phyloP scores from a whole-genome alignment of 192 early-diverging fungal genomes.

The Linderina pennispora region DNA sequence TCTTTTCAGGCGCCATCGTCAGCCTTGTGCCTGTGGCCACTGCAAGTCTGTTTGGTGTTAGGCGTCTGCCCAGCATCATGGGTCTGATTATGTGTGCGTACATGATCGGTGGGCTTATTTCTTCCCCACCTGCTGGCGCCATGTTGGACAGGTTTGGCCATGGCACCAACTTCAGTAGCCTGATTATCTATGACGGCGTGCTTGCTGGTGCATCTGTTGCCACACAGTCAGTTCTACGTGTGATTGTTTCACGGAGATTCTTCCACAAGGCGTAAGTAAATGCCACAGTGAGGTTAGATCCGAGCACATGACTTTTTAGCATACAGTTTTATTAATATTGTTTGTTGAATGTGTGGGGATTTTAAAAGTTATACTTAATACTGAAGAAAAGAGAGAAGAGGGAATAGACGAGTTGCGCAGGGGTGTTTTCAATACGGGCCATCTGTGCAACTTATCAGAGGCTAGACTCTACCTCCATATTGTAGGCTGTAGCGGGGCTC shows the following conservation, averaged over 20 bases:
- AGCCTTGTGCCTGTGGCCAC: constrained; percentile 25
- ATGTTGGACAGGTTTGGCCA: constrained; percentile 24
- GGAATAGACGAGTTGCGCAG: too few relatives aligned
- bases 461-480: too few relatives aligned
- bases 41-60: constrained; percentile 26
- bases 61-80: constrained; percentile 25
- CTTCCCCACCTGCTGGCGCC: constrained; percentile 22
- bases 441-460: too few relatives aligned
- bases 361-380: too few relatives aligned
- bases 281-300: too few relatives aligned
- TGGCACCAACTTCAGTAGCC: constrained; percentile 6
- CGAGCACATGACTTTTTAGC: neutral
- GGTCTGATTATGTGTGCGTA: constrained; percentile 25
- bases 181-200: constrained; percentile 27
- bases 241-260: constrained; percentile 5
- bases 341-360: too few relatives aligned
- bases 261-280: constrained; percentile 5
- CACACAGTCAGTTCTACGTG: constrained; percentile 1
- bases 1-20: constrained; percentile 25
- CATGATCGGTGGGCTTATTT: constrained; percentile 13
- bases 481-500: too few relatives aligned
- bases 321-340: too few relatives aligned
- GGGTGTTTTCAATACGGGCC: too few relatives aligned
- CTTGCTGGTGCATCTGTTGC: constrained; percentile 6
- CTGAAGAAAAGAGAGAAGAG: too few relatives aligned